These are phyloP conservation scores for Pseudotulostoma volvatum DNA, from an alignment of 495 filamentous ascomycete genomes.

Conservation along the genomic window DNA sequence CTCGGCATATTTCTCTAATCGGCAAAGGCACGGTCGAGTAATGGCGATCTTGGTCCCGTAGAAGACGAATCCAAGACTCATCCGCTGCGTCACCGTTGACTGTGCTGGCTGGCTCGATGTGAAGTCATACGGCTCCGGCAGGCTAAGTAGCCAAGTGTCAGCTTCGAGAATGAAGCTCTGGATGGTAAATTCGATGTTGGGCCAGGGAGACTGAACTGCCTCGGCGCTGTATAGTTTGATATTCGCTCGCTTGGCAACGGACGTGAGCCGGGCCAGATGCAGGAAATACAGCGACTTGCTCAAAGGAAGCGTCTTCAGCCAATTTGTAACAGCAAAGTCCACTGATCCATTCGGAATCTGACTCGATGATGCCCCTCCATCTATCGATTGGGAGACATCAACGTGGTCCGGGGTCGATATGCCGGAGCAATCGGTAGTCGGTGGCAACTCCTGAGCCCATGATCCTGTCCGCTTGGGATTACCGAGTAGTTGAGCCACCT, in stretches of 20 bases:
- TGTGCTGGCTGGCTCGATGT: constrained; percentile 19
- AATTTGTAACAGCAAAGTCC: constrained; percentile 11
- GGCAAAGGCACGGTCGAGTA: constrained; percentile 43
- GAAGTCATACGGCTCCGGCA: constrained; percentile 25
- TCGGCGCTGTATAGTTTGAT: constrained; percentile 41
- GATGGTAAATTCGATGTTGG: constrained; percentile 25
- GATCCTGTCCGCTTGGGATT: constrained; percentile 10
- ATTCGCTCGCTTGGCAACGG: constrained; percentile 35
- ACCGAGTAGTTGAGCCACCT: constrained; percentile 19
- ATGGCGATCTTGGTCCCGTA: constrained; percentile 43
- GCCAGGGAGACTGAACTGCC: constrained; percentile 34
- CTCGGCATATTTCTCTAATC: constrained; percentile 22
- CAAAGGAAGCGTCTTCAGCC: constrained; percentile 17
- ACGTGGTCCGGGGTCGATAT: constrained; percentile 12
- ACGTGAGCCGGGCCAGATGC: constrained; percentile 27
- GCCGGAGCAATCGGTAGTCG: constrained; percentile 8
- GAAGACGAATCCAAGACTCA: constrained; percentile 37
- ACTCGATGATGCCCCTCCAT: neutral
- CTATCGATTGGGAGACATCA: constrained; percentile 3
- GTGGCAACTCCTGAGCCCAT: constrained; percentile 11
- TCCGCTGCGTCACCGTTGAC: constrained; percentile 21
- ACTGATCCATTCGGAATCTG: too few species aligned
- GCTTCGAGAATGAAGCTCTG: constrained; percentile 23
- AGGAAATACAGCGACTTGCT: constrained; percentile 35
- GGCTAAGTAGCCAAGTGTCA: constrained; percentile 25